Evolutionary conservation across 73 alveolate genomes (phyloP), one percentile per base, ranked within the genome.

Genomic region (Loxodes magnus): DNA sequence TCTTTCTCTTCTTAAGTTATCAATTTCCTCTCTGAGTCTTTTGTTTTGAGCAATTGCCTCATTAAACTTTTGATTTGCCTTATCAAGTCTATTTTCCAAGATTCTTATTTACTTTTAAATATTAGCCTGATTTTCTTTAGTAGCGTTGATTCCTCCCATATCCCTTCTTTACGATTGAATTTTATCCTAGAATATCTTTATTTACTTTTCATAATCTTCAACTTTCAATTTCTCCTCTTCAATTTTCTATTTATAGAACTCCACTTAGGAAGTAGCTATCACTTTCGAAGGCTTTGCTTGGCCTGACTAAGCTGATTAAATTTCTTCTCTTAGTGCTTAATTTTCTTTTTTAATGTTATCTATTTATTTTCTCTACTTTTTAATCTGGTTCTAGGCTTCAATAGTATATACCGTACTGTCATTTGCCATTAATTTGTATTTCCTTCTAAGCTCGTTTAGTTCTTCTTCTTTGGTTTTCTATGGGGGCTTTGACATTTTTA

Each of bases 31-130:
- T 35, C 98, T 65, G 22, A 90, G 71, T 12, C 39, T 72, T 54
- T 87, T 87, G 59, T 90, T 90, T 58, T 82, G 87, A 20, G 95
- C 94, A 37, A 90, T 82, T 29, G 97, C 95, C 51, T 90, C 97
- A 60, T 90, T 90, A 84, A 90, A 90, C 68, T 87, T 86, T 64
- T 86, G 90, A 57, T 64, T 69, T 0, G 96, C 98, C 71, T 90
- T 86, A 67, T 90, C 98, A 5, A 90, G 78, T 41, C 98, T 69
- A 66, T 86, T 87, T 58, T 90, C 98, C 44, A 90, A 75, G 53
- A 90, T 87, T 25, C 90, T 65, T 38, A 90, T 90, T 61, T 90
- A 93, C 71, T 87, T 90, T 28, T 77, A 77, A 49, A 86, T 51
- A 55, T 89, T 67, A 29, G 83, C 71, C 61, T 79, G 84, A 42